Evolutionary conservation across 176 grass and related monocot genomes (phyloP), one percentile per base, ranked within the genome.

Genomic region (Cocos nucifera): DNA sequence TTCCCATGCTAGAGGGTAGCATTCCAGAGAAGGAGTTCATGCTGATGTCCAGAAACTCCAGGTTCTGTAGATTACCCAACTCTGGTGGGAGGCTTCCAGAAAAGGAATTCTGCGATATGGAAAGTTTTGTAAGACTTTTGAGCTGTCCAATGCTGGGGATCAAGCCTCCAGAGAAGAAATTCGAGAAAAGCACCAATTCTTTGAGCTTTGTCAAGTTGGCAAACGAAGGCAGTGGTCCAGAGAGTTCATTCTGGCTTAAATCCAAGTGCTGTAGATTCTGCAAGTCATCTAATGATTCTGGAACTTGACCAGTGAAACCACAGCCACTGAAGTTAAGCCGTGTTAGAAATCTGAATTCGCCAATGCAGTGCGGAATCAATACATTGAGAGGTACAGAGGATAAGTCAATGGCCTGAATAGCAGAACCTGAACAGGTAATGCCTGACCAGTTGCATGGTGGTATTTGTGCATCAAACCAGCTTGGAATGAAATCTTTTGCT

Each of bases 271-370:
- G 53, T 17, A 98, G 78, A 56, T 70, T 63, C 69, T 69, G 70
- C 69, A 92, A 54, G 57, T 70, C 52, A 44, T 70, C 81, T 54
- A 79, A 54, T 16, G 21, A 17, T 61, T 85, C 76, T 6, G 87
- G 87, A 64, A 98, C 49, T 32, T 76, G 75, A 65, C 93, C 93
- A 1, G 29, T 78, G 72, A 98, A 76, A 21, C 76, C 76, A 61
- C 93, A 98, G 3, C 76, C 56, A 54, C 84, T 98, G 21, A 98
- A 79, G 81, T 98, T 98, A 56, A 98, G 84, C 25, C 5, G 53
- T 58, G 19, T 48, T 63, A 97, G 84, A 20, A 69, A 85, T 51
- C 29, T 25, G 49, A 97, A 97, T 62, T 63, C 71, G 25, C 67
- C 68, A 14, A 97, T 56, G n/a, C 75, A 75, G 64, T 10, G 63